These are phyloP conservation scores for Fusarium circinatum DNA, from an alignment of 2,329 filamentous ascomycete species.

Conservation along the genomic window DNA sequence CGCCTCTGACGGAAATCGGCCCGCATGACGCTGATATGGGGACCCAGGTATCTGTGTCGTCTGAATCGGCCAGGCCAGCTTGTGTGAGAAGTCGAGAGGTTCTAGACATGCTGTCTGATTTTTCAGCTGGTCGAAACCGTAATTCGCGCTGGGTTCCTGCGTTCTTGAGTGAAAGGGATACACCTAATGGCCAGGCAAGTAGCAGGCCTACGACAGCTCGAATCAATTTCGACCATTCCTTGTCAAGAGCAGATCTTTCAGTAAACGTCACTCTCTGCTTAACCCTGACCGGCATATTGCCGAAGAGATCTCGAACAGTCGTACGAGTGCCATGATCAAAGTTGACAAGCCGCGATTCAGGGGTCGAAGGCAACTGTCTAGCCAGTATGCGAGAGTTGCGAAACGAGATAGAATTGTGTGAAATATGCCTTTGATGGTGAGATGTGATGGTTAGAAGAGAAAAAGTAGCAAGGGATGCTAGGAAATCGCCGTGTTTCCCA, in stretches of 20 bases:
- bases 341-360: conserved; percentile 65
- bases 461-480: conserved; percentile 79
- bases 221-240: conserved; percentile 73
- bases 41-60: conserved; percentile 71
- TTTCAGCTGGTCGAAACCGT: conserved; percentile 48
- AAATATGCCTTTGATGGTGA: conserved; percentile 67
- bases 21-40: conserved; percentile 73
- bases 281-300: conserved; percentile 88
- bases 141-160: conserved; percentile 49
- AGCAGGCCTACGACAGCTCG: conserved; percentile 70
- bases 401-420: conserved; percentile 72
- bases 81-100: conserved; percentile 69
- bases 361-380: conserved; percentile 69
- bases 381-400: conserved; percentile 75
- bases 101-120: conserved; percentile 34
- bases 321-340: conserved; percentile 79
- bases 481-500: conserved; percentile 77
- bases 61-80: conserved; percentile 68
- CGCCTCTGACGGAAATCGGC: conserved; percentile 71
- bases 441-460: conserved; percentile 84
- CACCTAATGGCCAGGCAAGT: conserved; percentile 71
- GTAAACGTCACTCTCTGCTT: conserved; percentile 75
- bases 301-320: conserved; percentile 83
- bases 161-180: conserved; percentile 70
- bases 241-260: conserved; percentile 63